Percentiles rank a stretch among this genome's conserved stretches.
These are phyloP conservation scores for Phlebopus sp. DNA, from an alignment of 1,284 basidiomycete species.

Conservation along the genomic window DNA sequence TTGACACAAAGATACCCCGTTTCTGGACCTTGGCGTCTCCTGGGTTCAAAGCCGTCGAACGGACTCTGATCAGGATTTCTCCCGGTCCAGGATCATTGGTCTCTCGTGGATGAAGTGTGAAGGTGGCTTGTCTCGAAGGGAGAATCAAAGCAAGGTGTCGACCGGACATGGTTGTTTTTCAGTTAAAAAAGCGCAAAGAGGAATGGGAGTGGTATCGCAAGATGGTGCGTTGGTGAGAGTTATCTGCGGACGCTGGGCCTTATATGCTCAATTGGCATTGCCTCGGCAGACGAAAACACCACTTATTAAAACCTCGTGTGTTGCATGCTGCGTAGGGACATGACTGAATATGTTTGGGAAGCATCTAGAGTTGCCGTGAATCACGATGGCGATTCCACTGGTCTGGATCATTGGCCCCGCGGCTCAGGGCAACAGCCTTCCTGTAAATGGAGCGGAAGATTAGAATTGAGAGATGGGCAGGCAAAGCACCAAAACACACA, in stretches of 20 bases:
- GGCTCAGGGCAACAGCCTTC: slow-evolving; percentile 33
- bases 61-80: slow-evolving; percentile 40
- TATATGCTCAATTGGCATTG: slow-evolving; percentile 31
- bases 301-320: slow-evolving; percentile 36
- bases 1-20: slow-evolving; percentile 31
- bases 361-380: slow-evolving; percentile 26
- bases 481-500: slow-evolving; percentile 22
- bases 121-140: slow-evolving; percentile 30
- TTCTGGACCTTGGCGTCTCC: slow-evolving; percentile 38
- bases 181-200: slow-evolving; percentile 1
- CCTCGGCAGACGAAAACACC: slow-evolving; percentile 24
- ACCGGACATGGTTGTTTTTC: slow-evolving; percentile 20
- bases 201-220: slow-evolving; percentile 12
- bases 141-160: slow-evolving; percentile 30
- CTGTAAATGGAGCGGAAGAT: slow-evolving; percentile 29
- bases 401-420: slow-evolving; percentile 30
- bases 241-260: slow-evolving; percentile 18
- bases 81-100: slow-evolving; percentile 40
- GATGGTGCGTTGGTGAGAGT: slow-evolving; percentile 17
- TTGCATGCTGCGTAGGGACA: slow-evolving; percentile 30
- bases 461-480: slow-evolving; percentile 27
- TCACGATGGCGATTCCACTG: slow-evolving; percentile 14
- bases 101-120: slow-evolving; percentile 25
- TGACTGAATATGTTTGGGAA: slow-evolving; percentile 23
- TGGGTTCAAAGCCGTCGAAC: slow-evolving; percentile 43